These are phyloP conservation scores for Orbilia ellipsospora DNA, from an alignment of 2,329 filamentous ascomycete species.

Conservation along the genomic window DNA sequence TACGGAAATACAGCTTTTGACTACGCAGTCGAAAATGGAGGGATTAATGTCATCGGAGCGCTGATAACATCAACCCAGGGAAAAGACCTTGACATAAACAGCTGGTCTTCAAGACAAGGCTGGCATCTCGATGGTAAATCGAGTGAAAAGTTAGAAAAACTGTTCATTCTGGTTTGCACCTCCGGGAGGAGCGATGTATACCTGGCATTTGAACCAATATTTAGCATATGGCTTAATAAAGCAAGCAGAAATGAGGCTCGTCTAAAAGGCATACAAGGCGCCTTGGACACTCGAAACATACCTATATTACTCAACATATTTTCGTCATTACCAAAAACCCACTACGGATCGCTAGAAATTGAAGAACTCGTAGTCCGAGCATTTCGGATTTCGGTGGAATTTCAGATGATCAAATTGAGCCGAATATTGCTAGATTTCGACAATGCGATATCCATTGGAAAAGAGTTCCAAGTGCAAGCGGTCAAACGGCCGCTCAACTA, in stretches of 20 bases:
- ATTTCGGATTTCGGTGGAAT: neutral
- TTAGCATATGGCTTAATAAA: neutral
- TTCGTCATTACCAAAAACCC: neutral
- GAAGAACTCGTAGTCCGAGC: neutral
- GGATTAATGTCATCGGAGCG: neutral
- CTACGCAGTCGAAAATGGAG: conserved; percentile 21
- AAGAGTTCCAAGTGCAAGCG: neutral
- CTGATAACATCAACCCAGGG: no score
- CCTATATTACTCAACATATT: neutral
- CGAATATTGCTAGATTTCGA: neutral
- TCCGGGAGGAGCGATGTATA: neutral
- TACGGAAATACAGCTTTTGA: conserved; percentile 34
- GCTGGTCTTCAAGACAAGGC: no score
- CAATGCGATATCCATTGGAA: neutral
- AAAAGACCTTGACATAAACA: no score
- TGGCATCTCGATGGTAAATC: conserved; percentile 13
- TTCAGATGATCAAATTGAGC: neutral
- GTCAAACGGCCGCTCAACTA: neutral
- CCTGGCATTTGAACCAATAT: neutral
- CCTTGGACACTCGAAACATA: neutral
- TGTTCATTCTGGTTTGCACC: conserved; percentile 15
- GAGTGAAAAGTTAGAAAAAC: conserved; percentile 14
- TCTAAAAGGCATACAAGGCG: conserved; percentile 6
- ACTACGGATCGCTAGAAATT: neutral
- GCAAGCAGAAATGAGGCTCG: neutral